phyloP scores from a whole-genome alignment of 805 yeast species.

The Blastobotrys chiropterorum region DNA sequence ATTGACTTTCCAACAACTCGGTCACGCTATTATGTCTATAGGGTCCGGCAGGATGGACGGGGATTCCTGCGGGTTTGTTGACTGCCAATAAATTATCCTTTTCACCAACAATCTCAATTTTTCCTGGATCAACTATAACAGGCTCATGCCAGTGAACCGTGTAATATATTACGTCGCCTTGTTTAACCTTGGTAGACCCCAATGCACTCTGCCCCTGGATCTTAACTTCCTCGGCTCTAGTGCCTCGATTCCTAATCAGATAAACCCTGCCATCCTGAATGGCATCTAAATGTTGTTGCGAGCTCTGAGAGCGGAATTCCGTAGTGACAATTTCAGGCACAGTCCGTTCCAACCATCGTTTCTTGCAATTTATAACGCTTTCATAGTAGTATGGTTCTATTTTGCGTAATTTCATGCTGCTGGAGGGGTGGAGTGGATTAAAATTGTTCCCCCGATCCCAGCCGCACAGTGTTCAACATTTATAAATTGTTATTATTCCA shows the following conservation, averaged over 20 bases:
- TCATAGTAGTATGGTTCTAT: constrained; percentile 13
- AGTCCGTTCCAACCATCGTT: constrained; percentile 77
- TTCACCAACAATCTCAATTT: constrained; percentile 62
- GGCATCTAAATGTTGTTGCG: constrained; percentile 43
- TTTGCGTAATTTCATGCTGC: background rate
- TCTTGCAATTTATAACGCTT: constrained; percentile 75
- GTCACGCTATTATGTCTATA: constrained; percentile 77
- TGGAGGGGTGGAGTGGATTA: background rate
- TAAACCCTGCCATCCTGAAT: constrained; percentile 3
- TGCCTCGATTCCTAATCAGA: background rate
- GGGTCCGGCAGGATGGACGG: constrained; percentile 90
- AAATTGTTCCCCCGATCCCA: background rate
- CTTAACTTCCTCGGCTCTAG: background rate
- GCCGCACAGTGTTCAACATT: background rate
- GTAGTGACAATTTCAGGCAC: constrained; percentile 63
- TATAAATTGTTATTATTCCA: no score
- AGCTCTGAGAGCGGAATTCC: constrained; percentile 70
- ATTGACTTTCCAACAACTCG: constrained; percentile 62
- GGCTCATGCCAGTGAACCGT: constrained; percentile 88
- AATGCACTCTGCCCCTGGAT: constrained; percentile 19
- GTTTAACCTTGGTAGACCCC: constrained; percentile 52
- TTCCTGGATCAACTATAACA: constrained; percentile 50
- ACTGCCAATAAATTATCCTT: constrained; percentile 73
- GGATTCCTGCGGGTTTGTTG: constrained; percentile 91
- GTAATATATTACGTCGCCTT: constrained; percentile 80